Base-by-base conservation (phyloP, 306 rosid species). In the Vachellia pachyceras region DNA sequence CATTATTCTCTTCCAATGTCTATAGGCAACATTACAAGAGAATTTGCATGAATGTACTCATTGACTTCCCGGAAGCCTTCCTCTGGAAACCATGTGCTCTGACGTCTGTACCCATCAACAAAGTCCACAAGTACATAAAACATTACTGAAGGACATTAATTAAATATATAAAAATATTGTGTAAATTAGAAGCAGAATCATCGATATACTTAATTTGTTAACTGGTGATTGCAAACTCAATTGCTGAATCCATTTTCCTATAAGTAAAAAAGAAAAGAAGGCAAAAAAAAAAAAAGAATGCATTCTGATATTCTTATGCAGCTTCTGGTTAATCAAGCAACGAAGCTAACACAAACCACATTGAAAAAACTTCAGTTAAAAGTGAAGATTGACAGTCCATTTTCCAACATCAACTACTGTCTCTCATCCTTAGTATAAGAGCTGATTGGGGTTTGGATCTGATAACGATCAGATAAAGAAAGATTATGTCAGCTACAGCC, bases 1-100 rank as follows among this genome's bases (percentile, higher is more conserved):
- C 55, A 44, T 69, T 44, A 69, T 20, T 69, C 7, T 22, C 39
- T 69, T 42, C 55, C 20, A 5, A 18, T 13, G 50, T 68, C 74
- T 41, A 11, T 5, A 18, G 36, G 52, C 33, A 41, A 20, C 73
- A 20, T 17, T 18, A n/a, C n/a, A 18, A 7, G 71, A 14, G 46
- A 35, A 14, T 35, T 67, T 17, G 72, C 73, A n/a, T n/a, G n/a
- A n/a, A n/a, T n/a, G n/a, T n/a, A n/a, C n/a, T 82, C 86, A 83
- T 78, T 73, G 72, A 39, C 80, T 82, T 72, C 79, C 82, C 25
- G 20, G 79, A n/a, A 76, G 77, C 82, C 84, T 87, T 81, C 12
- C 67, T 77, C 80, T 85, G 40, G 97, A 92, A 83, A 89, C 88
- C 97, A 95, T 92, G 88, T 95, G 85, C 86, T 90, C 95, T 23